Evolutionary conservation across 495 filamentous ascomycete genomes (phyloP).

Genomic region (Aspergillus wentii): DNA sequence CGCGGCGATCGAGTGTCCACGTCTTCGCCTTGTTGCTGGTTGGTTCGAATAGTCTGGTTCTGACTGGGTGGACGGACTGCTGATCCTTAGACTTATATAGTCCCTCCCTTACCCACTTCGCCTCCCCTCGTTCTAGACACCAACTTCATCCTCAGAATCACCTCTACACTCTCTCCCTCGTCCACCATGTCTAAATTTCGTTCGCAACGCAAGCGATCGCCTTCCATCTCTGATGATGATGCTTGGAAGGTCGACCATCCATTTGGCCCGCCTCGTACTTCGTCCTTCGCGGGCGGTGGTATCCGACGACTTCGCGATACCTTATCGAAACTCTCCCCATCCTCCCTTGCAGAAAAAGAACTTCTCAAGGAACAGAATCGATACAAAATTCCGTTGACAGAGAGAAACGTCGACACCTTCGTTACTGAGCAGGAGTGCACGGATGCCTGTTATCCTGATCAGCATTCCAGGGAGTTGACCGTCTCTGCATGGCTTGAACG

Average conservation of each 20-base stretch:
- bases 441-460: constrained; percentile 55
- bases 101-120: too few species aligned
- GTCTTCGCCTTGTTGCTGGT: too few species aligned
- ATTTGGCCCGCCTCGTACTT: constrained; percentile 34
- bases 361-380: constrained; percentile 36
- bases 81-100: too few species aligned
- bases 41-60: too few species aligned
- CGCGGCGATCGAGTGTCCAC: too few species aligned
- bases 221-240: constrained; percentile 24
- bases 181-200: constrained; percentile 28
- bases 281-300: constrained; percentile 22
- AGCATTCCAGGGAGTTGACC: constrained; percentile 54
- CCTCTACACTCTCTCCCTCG: too few species aligned
- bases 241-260: constrained; percentile 34
- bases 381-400: constrained; percentile 37
- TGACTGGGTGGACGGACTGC: too few species aligned
- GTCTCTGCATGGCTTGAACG: constrained; percentile 66
- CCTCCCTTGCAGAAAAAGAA: constrained; percentile 36
- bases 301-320: constrained; percentile 37
- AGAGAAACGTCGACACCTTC: constrained; percentile 42
- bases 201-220: constrained; percentile 16
- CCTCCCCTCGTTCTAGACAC: too few species aligned
- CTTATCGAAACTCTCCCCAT: constrained; percentile 29
- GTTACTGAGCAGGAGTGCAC: constrained; percentile 35
- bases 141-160: too few species aligned